These are phyloP conservation scores for Mrakia hoshinonis DNA, from an alignment of 768 basidiomycete genomes.

Conservation along the genomic window DNA sequence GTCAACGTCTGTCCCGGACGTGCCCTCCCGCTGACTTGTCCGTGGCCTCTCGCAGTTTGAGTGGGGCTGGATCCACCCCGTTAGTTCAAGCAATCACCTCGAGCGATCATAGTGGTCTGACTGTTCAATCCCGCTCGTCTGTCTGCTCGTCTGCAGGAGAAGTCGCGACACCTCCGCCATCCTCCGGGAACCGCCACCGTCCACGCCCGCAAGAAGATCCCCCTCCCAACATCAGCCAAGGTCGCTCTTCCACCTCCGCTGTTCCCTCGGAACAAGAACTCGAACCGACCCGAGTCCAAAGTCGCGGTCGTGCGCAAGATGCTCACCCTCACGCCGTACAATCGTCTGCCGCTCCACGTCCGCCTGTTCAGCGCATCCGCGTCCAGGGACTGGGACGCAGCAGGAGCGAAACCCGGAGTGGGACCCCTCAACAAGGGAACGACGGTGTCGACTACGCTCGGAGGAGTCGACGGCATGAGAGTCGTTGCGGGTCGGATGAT, in stretches of 20 bases:
- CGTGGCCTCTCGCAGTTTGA: background rate
- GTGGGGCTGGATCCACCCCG: conserved; percentile 63
- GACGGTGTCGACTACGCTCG: conserved; percentile 33
- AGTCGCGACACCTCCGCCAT: conserved; percentile 33
- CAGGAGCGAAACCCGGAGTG: conserved; percentile 4
- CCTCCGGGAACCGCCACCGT: background rate
- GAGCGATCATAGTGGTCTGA: too few relatives aligned
- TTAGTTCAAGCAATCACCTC: too few relatives aligned
- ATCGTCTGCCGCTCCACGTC: conserved; percentile 62
- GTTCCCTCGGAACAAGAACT: conserved; percentile 12
- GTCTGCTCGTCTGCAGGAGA: conserved; percentile 29
- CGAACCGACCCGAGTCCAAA: conserved; percentile 15
- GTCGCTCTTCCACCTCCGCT: conserved; percentile 10
- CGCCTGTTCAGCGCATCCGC: conserved; percentile 52
- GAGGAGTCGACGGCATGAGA: conserved; percentile 36
- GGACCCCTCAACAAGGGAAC: background rate
- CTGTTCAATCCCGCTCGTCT: too few relatives aligned
- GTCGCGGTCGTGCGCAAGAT: conserved; percentile 53
- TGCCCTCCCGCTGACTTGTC: conserved; percentile 37
- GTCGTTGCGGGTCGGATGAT: conserved; percentile 29
- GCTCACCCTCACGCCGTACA: conserved; percentile 59
- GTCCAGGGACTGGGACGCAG: conserved; percentile 6
- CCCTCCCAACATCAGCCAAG: conserved; percentile 9
- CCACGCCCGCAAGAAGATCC: conserved; percentile 6
- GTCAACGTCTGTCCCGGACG: background rate